Conservation (phyloP, 805 yeast species). For the Debaryomyces hansenii region DNA sequence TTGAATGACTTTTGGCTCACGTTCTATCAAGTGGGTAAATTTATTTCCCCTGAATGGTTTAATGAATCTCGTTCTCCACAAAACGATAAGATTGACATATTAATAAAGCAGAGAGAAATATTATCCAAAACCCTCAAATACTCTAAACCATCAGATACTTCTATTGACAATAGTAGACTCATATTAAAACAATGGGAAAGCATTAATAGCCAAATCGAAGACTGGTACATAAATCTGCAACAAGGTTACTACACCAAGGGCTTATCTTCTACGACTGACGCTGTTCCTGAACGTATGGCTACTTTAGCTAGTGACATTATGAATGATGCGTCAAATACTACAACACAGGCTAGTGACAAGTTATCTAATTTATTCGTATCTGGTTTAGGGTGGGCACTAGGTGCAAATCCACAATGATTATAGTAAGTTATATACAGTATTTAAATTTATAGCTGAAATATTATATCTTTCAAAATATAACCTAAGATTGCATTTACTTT, state of each 20-base stretch:
- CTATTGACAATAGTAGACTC: slow-evolving; percentile 53
- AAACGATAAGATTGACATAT: slow-evolving; percentile 16
- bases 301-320: slow-evolving; percentile 27
- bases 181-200: slow-evolving; percentile 66
- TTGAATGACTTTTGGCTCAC: slow-evolving; percentile 60
- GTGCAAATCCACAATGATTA: slow-evolving; percentile 35
- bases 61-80: slow-evolving; percentile 25
- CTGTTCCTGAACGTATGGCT: slow-evolving; percentile 11
- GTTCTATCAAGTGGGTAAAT: slow-evolving; percentile 71
- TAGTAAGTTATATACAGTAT: slow-evolving; percentile 1
- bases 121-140: slow-evolving; percentile 51
- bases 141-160: slow-evolving; percentile 34
- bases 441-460: not conserved
- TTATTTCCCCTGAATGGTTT: slow-evolving; percentile 28
- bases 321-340: slow-evolving; percentile 29
- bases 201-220: slow-evolving; percentile 38
- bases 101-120: slow-evolving; percentile 54
- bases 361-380: slow-evolving; percentile 50
- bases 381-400: slow-evolving; percentile 66
- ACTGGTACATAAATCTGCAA: slow-evolving; percentile 9
- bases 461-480: not conserved
- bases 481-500: not conserved
- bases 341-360: slow-evolving; percentile 44
- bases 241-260: slow-evolving; percentile 2
- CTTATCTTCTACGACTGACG: slow-evolving; percentile 12